A percentile compares a stretch with the other conserved stretches of the same genome.
Evolutionary conservation across 805 yeast species (phyloP).

Genomic region (Yamadazyma endophytica): DNA sequence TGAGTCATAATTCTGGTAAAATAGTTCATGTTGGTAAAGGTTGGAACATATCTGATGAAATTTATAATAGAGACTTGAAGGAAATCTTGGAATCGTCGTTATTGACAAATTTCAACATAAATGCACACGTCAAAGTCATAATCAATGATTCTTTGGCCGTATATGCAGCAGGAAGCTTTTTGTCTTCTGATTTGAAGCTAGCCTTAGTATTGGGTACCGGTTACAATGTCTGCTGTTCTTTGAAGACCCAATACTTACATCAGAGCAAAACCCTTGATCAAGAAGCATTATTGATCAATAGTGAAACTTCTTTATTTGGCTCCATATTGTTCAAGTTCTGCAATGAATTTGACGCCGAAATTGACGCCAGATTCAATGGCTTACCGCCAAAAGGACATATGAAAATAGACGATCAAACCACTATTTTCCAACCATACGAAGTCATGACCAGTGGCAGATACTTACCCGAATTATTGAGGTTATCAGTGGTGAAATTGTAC

Average conservation of each 20-base stretch:
- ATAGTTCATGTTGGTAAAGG: conserved; percentile 62
- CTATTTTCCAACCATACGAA: conserved; percentile 54
- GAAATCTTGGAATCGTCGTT: conserved; percentile 35
- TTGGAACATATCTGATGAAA: conserved; percentile 41
- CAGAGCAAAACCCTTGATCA: conserved; percentile 10
- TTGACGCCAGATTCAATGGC: conserved; percentile 22
- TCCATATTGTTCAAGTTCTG: conserved; percentile 26
- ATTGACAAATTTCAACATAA: conserved; percentile 15
- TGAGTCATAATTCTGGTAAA: conserved; percentile 38
- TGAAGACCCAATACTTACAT: conserved; percentile 15
- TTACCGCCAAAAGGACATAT: conserved; percentile 26
- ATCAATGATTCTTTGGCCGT: conserved; percentile 69
- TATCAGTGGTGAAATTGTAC: conserved; percentile 34
- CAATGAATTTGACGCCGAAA: conserved; percentile 36
- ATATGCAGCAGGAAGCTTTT: conserved; percentile 47
- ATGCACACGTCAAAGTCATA: conserved; percentile 40
- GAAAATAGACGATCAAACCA: conserved; percentile 15
- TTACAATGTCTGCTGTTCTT: conserved; percentile 48
- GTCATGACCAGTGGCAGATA: conserved; percentile 53
- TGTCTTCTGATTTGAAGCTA: conserved; percentile 32
- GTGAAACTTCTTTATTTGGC: conserved; percentile 58
- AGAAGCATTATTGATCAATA: conserved; percentile 34
- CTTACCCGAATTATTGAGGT: conserved; percentile 49
- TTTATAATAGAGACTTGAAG: conserved; percentile 39
- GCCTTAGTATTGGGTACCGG: conserved; percentile 73